A percentile compares a stretch with the other conserved stretches of the same genome.
Evolutionary conservation across 352 stramenopile genomes (phyloP).

Genomic region (Pythium utonaiense): DNA sequence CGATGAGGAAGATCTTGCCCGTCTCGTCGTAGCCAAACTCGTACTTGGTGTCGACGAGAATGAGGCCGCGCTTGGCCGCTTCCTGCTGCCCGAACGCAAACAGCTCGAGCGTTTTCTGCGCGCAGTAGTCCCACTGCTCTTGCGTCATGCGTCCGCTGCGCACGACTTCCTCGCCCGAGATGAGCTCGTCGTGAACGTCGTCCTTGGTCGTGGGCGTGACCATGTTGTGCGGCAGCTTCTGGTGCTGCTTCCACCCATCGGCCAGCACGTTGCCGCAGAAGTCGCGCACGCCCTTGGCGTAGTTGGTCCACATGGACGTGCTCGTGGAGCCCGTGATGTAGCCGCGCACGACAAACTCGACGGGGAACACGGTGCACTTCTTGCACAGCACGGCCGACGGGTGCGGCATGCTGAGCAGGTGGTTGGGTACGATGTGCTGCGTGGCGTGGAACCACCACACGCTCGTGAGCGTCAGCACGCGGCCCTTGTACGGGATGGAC

Average conservation of each 20-base stretch:
- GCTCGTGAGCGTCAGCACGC: conserved; percentile 95
- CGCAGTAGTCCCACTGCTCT: conserved; percentile 95
- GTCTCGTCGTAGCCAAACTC: conserved; percentile 80
- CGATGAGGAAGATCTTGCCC: conserved; percentile 95
- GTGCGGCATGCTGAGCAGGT: conserved; percentile 93
- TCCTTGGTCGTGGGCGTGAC: conserved; percentile 99
- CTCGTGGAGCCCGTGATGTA: conserved; percentile 97
- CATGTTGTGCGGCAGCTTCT: conserved; percentile 93
- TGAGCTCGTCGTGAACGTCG: conserved; percentile 97
- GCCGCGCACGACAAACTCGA: conserved; percentile 98
- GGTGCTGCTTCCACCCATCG: conserved; percentile 96
- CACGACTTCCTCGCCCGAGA: conserved; percentile 93
- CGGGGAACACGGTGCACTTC: conserved; percentile 95
- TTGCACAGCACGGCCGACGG: conserved; percentile 94
- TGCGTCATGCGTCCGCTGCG: conserved; percentile 93
- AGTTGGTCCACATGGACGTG: conserved; percentile 99
- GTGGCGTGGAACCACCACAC: conserved; percentile 96
- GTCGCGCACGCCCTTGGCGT: conserved; percentile 91
- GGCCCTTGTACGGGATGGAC: conserved; percentile 96
- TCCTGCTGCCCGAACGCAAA: conserved; percentile 92
- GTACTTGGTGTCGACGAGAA: conserved; percentile 99
- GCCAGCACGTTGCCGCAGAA: conserved; percentile 96
- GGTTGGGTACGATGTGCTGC: conserved; percentile 96
- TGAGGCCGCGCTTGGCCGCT: conserved; percentile 90
- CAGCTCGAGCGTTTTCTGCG: conserved; percentile 89